Conservation (phyloP, 257 asterid species). For the Penstemon barbatus region DNA sequence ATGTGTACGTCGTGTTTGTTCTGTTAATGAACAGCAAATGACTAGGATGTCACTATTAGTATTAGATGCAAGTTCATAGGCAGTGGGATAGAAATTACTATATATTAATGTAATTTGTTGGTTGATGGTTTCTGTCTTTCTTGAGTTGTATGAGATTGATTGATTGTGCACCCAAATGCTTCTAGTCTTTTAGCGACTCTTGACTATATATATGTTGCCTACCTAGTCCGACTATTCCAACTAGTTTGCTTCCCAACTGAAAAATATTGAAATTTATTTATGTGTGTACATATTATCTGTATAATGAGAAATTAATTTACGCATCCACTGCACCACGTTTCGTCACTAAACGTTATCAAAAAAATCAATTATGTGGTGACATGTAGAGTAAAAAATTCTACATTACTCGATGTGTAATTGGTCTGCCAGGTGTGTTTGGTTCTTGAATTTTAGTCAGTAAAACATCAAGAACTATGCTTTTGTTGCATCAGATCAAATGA, state of each 20-base stretch:
- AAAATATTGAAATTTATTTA: background rate
- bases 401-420: too few species aligned
- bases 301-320: too few species aligned
- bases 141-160: slow-evolving; percentile 47
- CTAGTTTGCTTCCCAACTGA: slow-evolving; percentile 32
- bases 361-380: too few species aligned
- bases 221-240: slow-evolving; percentile 39
- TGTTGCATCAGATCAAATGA: too few species aligned
- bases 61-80: slow-evolving; percentile 28
- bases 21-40: slow-evolving; percentile 31
- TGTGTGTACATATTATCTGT: too few species aligned
- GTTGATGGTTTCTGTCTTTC: slow-evolving; percentile 29
- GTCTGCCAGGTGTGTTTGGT: too few species aligned
- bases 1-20: slow-evolving; percentile 34
- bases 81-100: slow-evolving; percentile 28
- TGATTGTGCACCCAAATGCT: slow-evolving; percentile 43
- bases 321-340: too few species aligned
- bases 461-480: too few species aligned
- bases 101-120: slow-evolving; percentile 6
- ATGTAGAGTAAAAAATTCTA: too few species aligned
- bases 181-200: slow-evolving; percentile 34
- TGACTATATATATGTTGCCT: slow-evolving; percentile 36
- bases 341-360: too few species aligned
- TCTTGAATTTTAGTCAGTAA: too few species aligned
- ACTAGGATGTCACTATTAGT: slow-evolving; percentile 31